Evolutionary conservation across 129 eudicot species (phyloP), one percentile per base, ranked within the genome.

Genomic region (Artemisia annua): DNA sequence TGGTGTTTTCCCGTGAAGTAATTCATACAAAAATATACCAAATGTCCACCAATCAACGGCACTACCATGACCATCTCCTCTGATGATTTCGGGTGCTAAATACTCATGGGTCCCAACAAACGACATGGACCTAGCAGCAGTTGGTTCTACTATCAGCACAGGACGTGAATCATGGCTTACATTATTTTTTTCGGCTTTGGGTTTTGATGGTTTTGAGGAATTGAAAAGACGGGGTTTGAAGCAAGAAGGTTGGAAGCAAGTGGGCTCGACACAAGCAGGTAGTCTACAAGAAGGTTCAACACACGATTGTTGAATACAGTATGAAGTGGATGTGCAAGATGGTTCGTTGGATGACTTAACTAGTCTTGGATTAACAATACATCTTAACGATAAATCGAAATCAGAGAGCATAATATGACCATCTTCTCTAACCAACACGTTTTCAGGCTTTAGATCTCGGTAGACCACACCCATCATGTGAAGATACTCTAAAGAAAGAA

Each of bases 391-490:
- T 53, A 93, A 65, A 78, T 93, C 96, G 20, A 93, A 93, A 81
- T 93, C 98, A 0, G 98, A 89, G 15, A 92, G 74, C 98, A 92
- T 92, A 19, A 92, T 89, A 68, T 92, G 98, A 64, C 98, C 98
- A 72, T 92, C 98, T 80, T 92, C 96, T 66, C 98, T 83, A 30
- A 92, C 96, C 53, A 89, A 75, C 7, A 92, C 95, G 3, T 92
- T 92, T 78, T 92, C 98, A 14, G 98, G 98, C 68, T 92, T 92
- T 56, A 92, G 79, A 71, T 92, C 98, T 67, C 98, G 81, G 55
- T 92, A 92, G 5, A 92, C 96, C 59, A 93, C 98, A 15, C 98
- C 98, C 98, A 93, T 93, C 98, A 93, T 93, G 79, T 93, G 98
- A 24, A 93, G 76, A 70, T 93, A 93, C 84, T 93, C 98, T 44